These are phyloP conservation scores for Thoreauomyces humboldtii DNA, from an alignment of 192 early-diverging fungal genomes.

Conservation along the genomic window DNA sequence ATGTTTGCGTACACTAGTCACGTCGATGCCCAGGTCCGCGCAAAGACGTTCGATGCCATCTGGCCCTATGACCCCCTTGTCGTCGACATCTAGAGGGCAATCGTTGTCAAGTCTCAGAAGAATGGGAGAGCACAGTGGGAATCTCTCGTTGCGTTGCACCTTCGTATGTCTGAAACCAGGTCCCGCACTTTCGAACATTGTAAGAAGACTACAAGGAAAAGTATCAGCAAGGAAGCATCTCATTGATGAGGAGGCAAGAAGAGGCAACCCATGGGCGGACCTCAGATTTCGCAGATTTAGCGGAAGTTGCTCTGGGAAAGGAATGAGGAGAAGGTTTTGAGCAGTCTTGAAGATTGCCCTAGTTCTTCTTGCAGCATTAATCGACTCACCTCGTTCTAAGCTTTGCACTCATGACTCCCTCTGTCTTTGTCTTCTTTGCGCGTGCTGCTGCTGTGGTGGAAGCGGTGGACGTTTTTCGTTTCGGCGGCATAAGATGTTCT, in stretches of 20 bases:
- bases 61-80: constrained; percentile 27
- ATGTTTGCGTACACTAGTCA: constrained; percentile 14
- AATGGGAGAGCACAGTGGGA: neutral
- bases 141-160: neutral
- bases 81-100: constrained; percentile 16
- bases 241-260: too few relatives aligned
- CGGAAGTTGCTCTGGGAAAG: neutral
- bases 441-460: neutral
- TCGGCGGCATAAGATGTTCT: constrained; percentile 9
- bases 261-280: too few relatives aligned
- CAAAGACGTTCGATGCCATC: constrained; percentile 27
- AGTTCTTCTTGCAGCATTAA: neutral
- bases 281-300: neutral
- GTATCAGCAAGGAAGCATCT: too few relatives aligned
- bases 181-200: neutral
- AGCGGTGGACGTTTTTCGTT: constrained; percentile 1
- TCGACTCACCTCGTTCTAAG: neutral
- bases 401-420: neutral
- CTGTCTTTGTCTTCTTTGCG: neutral
- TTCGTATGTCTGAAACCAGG: constrained; percentile 5
- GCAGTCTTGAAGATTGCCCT: neutral
- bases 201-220: neutral
- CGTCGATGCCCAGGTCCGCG: constrained; percentile 13
- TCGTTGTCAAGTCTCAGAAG: neutral
- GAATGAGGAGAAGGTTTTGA: neutral